Base-by-base conservation (phyloP, 257 asterid genomes). In the Voacanga thouarsii region DNA sequence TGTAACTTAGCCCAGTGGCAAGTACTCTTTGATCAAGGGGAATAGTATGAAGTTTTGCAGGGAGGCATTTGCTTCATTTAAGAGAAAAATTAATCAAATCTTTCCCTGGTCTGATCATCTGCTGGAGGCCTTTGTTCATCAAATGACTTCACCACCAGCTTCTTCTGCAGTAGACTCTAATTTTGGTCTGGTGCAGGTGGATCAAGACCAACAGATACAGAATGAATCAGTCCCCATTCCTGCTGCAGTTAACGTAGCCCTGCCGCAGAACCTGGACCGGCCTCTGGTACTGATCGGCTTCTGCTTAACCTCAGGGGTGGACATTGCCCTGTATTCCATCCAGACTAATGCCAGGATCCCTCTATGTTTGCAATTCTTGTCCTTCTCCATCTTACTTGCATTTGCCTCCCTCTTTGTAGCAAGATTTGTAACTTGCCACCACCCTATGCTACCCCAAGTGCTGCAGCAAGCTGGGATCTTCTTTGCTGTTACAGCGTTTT, bases 341-440 rank as follows among this genome's bases (percentile, higher is more conserved):
- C 61, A 55, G 10, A 55, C 61, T 21, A 19, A 19, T 0, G 61
- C 61, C 1, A 55, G 4, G 23, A 55, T 70, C n/a, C 74, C 74
- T 8, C 33, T 43, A 70, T 70, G 56, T 12, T 70, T 70, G 14
- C 57, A 70, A 9, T 43, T 70, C 19, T 26, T 69, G 7, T 69
- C 76, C 51, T 78, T 78, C 74, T 47, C 61, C 2, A 78, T 78
- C 59, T 51, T 70, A 55, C 81, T 78, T 41, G 81, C 76, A 28
- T 77, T 77, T 15, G 33, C 64, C 30, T 77, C 21, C 33, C 69
- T 77, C 39, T 68, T 69, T 12, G 60, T 68, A 1, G 57, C 67
- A 10, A 77, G 51, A 68, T 69, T 55, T 24, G 57, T 69, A 41
- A 77, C 57, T 63, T 5, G 41, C 76, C 43, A 41, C 26, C 26